These are phyloP conservation scores for Chromosphaera perkinsii DNA, from an alignment of 208 protist species.

Conservation along the genomic window DNA sequence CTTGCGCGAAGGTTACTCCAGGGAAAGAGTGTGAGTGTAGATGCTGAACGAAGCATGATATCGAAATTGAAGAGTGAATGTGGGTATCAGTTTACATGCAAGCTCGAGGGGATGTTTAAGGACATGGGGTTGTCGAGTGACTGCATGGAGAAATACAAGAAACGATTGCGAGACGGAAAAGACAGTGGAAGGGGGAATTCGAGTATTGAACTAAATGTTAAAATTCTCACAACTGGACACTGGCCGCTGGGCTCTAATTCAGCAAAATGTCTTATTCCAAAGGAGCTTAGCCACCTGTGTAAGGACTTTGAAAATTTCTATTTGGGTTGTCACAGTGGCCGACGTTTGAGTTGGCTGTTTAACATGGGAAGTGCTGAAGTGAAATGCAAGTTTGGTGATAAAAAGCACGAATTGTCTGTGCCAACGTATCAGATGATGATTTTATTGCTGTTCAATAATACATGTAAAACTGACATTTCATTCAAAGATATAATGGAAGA, in stretches of 20 bases:
- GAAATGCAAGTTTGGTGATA: conserved; percentile 49
- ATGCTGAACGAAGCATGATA: conserved; percentile 70
- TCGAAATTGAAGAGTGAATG: conserved; percentile 58
- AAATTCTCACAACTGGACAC: conserved; percentile 70
- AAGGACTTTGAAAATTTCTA: conserved; percentile 67
- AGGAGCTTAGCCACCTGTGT: conserved; percentile 30
- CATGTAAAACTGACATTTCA: too few species aligned
- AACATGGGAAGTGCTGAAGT: conserved; percentile 59
- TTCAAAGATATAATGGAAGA: conserved; percentile 1
- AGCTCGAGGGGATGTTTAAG: conserved; percentile 92
- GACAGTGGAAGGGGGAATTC: not conserved
- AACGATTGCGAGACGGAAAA: not conserved
- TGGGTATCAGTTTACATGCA: conserved; percentile 79
- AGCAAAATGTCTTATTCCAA: conserved; percentile 45
- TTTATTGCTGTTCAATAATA: conserved; percentile 65
- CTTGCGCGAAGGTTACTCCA: conserved; percentile 71
- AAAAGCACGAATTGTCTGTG: conserved; percentile 56
- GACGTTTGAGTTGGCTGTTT: conserved; percentile 56
- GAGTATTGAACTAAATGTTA: conserved; percentile 60
- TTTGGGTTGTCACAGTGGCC: conserved; percentile 52
- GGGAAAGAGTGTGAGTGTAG: conserved; percentile 54
- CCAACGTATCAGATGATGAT: conserved; percentile 66
- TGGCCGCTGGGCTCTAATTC: conserved; percentile 55
- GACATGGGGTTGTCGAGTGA: conserved; percentile 72
- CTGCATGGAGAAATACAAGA: conserved; percentile 57